Base-by-base conservation (phyloP, 306 rosid species). In the Inga oerstediana region DNA sequence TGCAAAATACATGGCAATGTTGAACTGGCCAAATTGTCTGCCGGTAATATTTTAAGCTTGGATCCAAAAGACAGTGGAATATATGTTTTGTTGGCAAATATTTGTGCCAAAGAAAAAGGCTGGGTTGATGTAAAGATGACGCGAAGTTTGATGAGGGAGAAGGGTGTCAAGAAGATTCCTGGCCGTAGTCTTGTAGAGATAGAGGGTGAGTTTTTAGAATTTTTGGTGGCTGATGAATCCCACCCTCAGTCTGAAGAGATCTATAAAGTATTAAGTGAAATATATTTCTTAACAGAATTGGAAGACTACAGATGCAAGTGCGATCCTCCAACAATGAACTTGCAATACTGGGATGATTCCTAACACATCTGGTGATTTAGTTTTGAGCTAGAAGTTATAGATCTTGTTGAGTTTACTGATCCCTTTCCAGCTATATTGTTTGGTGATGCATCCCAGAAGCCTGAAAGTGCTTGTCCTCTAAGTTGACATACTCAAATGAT, bases 131-230 rank as follows among this genome's bases (percentile, higher is more conserved):
- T 91, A 30, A 89, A 87, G 83, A 88, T 72, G 82, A 89, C 89
- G 41, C 86, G 98, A 75, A 88, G 91, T 82, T 67, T 88, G 88
- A 92, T 94, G 98, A 88, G 91, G 82, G 93, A 91, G 15, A 91
- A 83, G 77, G 96, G 98, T 34, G 90, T 94, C 76, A 88, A 83
- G 84, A 94, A 94, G 90, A 81, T 76, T 74, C 94, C 98, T 37
- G 98, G 94, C 35, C 90, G 76, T 76, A 92, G 98, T 86, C 81
- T 85, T 49, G 81, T 94, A 76, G 98, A 94, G 85, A 80, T 92
- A 27, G 86, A 82, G 62, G 96, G 94, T 7, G 86, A 77, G 78
- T 85, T 92, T 35, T 82, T 80, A 76, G 93, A 91, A 34, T 92
- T 94, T 82, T 89, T 92, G 84, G 98, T 79, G 73, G 93, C 93